Conservation (phyloP, 2,329 filamentous ascomycete genomes). For the Venturia asperata region DNA sequence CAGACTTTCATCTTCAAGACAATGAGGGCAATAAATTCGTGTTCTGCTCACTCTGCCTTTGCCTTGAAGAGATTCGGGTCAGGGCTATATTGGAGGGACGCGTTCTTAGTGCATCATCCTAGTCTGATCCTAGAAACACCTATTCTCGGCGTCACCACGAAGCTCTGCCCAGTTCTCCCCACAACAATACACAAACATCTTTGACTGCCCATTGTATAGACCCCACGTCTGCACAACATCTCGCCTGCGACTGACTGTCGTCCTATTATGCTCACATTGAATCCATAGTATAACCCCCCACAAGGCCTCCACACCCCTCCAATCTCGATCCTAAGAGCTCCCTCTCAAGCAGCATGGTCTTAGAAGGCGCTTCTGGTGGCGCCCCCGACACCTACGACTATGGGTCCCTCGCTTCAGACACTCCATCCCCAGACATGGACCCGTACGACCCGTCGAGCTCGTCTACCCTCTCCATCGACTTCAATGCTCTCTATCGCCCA, state of each 20-base stretch:
- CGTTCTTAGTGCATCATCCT: not conserved
- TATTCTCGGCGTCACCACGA: not conserved
- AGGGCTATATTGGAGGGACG: not conserved
- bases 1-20: no score
- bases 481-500: not conserved
- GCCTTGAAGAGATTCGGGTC: no score
- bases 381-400: not conserved
- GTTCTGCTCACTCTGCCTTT: no score
- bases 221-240: not conserved
- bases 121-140: not conserved
- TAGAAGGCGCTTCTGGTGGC: conserved; percentile 7
- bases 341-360: conserved; percentile 2
- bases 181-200: not conserved
- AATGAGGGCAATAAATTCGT: no score
- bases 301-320: not conserved
- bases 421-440: not conserved
- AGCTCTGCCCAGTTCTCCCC: not conserved
- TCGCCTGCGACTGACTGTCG: not conserved
- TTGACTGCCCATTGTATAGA: not conserved
- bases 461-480: not conserved
- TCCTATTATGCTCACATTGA: not conserved
- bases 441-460: not conserved
- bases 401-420: not conserved
- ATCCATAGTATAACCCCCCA: not conserved
- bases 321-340: not conserved